phyloP scores from a whole-genome alignment of 73 alveolate species.

The Halteria grandinella region DNA sequence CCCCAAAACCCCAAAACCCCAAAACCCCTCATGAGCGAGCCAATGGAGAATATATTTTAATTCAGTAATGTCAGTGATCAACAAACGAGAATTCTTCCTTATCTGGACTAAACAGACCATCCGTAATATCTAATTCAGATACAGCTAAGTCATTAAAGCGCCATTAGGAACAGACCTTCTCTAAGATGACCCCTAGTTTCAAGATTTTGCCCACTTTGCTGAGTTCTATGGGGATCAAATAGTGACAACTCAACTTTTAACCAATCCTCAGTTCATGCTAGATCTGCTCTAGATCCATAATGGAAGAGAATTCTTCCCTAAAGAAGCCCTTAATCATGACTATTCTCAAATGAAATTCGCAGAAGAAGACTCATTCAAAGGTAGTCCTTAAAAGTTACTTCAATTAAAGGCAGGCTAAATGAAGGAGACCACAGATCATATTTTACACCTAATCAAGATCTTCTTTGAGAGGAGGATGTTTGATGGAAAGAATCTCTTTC shows the following conservation, averaged over 20 bases:
- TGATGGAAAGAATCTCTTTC: constrained; percentile 28
- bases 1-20: no score
- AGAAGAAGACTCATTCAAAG: background rate
- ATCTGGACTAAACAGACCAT: constrained; percentile 29
- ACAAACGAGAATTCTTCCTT: constrained; percentile 32
- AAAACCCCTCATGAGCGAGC: no score
- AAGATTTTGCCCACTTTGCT: background rate
- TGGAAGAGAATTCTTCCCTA: background rate
- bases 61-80: constrained; percentile 35
- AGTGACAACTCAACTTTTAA: background rate
- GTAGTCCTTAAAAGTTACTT: no score
- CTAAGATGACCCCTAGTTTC: background rate
- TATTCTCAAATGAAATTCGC: background rate
- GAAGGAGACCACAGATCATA: constrained; percentile 7
- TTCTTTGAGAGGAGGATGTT: constrained; percentile 28
- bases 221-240: background rate
- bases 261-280: constrained; percentile 3
- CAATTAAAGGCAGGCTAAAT: background rate
- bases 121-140: background rate
- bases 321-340: background rate
- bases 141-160: background rate
- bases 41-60: no score
- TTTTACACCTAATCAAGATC: constrained; percentile 6
- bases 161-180: background rate
- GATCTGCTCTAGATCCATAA: constrained; percentile 15